Percentiles rank a stretch among this genome's conserved stretches.
These are phyloP conservation scores for Schizochytrium sp. DNA, from an alignment of 108 stramenopile species.

Conservation along the genomic window DNA sequence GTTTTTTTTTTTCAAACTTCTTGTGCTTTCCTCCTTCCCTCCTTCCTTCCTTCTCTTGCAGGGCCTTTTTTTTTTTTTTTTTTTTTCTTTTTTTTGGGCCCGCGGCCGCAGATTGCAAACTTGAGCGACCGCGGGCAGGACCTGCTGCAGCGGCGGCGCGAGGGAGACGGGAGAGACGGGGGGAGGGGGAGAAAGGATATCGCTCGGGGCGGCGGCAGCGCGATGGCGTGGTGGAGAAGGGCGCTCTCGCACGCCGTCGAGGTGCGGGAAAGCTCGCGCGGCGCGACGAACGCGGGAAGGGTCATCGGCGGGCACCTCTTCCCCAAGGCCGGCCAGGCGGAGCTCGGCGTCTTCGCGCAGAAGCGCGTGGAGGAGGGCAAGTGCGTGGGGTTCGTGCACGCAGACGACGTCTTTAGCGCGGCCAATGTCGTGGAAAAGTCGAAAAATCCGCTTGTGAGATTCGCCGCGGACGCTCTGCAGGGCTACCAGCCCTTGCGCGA, in stretches of 20 bases:
- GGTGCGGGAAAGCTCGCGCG: background rate
- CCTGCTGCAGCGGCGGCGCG: no score
- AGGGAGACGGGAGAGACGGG: no score
- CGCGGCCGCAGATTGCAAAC: no score
- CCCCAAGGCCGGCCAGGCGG: background rate
- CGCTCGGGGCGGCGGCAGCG: background rate
- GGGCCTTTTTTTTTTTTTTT: no score
- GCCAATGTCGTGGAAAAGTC: background rate
- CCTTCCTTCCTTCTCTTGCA: background rate
- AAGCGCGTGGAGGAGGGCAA: background rate
- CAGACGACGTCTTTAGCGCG: background rate
- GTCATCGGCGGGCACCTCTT: background rate
- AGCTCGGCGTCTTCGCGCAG: background rate
- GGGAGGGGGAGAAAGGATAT: background rate
- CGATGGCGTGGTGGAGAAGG: background rate
- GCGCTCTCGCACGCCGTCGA: background rate
- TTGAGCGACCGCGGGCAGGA: no score
- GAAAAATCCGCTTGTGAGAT: background rate
- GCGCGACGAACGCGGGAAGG: background rate
- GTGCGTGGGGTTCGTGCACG: background rate
- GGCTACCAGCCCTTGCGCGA: background rate
- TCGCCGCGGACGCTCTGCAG: background rate
- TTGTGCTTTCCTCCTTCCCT: background rate
- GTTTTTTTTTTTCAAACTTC: background rate
- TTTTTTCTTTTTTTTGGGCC: no score